Conservation (phyloP, 345 rosid species). For the Hibiscus syriacus region DNA sequence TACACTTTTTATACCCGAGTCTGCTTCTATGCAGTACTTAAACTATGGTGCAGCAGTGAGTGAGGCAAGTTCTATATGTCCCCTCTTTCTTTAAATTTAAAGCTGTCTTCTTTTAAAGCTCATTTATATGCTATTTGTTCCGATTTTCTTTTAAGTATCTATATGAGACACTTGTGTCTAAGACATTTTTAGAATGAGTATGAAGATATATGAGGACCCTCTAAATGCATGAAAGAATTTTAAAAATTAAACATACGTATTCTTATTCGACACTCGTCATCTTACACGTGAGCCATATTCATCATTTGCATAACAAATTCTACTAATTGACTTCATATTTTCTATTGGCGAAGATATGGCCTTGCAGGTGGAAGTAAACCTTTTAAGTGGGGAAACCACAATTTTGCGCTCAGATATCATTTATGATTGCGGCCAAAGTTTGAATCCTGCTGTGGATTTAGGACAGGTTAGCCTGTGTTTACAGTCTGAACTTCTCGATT, state of each 20-base stretch:
- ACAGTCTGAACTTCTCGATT: neutral
- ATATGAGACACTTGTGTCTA: neutral
- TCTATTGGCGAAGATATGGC: neutral
- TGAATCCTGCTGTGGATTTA: constrained; percentile 88
- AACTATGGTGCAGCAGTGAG: constrained; percentile 90
- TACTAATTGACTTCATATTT: too few relatives aligned
- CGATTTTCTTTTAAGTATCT: neutral
- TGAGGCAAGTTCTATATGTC: constrained; percentile 58
- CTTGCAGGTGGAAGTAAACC: constrained; percentile 73
- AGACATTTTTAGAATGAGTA: neutral
- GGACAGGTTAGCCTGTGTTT: constrained; percentile 61
- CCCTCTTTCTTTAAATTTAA: neutral
- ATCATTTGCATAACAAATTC: neutral
- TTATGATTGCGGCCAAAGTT: constrained; percentile 89
- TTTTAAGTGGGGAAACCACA: constrained; percentile 64
- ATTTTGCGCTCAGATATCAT: constrained; percentile 68
- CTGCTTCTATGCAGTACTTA: constrained; percentile 44
- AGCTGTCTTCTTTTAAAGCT: neutral
- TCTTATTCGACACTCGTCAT: neutral
- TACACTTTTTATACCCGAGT: constrained; percentile 46
- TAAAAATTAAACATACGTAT: too few relatives aligned
- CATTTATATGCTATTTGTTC: neutral
- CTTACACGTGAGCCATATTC: neutral
- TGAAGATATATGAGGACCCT: too few relatives aligned
- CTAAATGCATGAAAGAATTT: neutral